Evolutionary conservation across 140 eudicot genomes (phyloP).

Genomic region (Senecio squalidus): DNA sequence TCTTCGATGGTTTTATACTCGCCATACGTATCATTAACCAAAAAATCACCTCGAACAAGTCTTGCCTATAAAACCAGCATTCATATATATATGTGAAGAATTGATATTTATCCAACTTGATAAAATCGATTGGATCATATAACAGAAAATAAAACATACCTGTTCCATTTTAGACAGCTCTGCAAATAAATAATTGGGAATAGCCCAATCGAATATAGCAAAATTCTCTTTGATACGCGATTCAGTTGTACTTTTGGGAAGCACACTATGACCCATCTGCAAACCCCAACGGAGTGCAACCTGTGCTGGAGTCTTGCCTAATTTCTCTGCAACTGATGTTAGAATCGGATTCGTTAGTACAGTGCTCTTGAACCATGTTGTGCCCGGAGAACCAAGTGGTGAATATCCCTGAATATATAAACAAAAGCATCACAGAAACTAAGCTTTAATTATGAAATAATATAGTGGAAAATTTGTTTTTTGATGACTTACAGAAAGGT

Average conservation of each 20-base stretch:
- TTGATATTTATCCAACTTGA: no score
- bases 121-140: background rate
- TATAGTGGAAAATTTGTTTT: background rate
- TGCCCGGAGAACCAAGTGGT: conserved; percentile 78
- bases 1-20: conserved; percentile 42
- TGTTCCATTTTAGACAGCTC: conserved; percentile 65
- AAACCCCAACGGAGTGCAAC: conserved; percentile 85
- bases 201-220: conserved; percentile 61
- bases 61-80: conserved; percentile 31
- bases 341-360: conserved; percentile 63
- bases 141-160: conserved; percentile 31
- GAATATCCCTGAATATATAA: conserved; percentile 54
- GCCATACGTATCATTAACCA: conserved; percentile 33
- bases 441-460: no score
- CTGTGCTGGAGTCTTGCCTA: conserved; percentile 86
- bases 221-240: conserved; percentile 68
- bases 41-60: conserved; percentile 41
- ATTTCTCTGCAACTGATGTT: conserved; percentile 41
- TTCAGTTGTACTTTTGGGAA: conserved; percentile 75
- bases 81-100: background rate
- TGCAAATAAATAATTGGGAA: conserved; percentile 63
- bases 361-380: conserved; percentile 48
- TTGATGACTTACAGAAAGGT: conserved; percentile 51
- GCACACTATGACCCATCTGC: conserved; percentile 86
- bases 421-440: background rate